A percentile compares a stretch with the other conserved stretches of the same genome.
phyloP scores from a whole-genome alignment of 331 rosid genomes.

The Pyracantha coccinea region DNA sequence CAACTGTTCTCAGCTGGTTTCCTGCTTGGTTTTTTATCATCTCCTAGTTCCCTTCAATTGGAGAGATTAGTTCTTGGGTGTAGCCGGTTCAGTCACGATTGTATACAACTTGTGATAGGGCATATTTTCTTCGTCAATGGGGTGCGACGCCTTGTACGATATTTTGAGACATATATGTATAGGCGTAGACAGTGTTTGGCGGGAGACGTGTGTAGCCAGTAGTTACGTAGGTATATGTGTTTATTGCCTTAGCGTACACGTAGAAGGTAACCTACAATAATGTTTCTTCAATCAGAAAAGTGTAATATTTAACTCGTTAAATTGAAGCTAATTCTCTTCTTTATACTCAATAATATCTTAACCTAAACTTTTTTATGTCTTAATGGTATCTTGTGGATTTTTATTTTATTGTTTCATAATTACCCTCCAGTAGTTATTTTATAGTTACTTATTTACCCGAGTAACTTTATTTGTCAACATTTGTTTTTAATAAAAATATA shows the following conservation, averaged over 20 bases:
- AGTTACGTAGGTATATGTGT: background rate
- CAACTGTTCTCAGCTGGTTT: background rate
- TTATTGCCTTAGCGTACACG: conserved; percentile 19
- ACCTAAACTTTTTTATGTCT: no score
- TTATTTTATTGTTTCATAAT: no score
- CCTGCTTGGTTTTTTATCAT: background rate
- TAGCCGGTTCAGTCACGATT: background rate
- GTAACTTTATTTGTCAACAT: background rate
- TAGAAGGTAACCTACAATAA: background rate
- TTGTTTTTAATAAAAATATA: background rate
- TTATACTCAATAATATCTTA: no score
- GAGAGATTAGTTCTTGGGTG: background rate
- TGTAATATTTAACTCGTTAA: background rate
- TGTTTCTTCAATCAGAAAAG: background rate
- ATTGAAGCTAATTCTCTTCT: no score
- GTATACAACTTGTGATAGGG: background rate
- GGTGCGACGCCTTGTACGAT: background rate
- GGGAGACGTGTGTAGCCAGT: background rate
- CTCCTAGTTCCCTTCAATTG: background rate
- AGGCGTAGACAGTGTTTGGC: background rate
- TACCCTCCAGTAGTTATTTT: background rate
- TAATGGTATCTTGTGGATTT: no score
- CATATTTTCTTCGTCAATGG: background rate
- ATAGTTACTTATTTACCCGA: background rate
- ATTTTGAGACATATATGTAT: background rate